Evolutionary conservation across 257 asterid species (phyloP).

Genomic region (Fraxinus anomala): DNA sequence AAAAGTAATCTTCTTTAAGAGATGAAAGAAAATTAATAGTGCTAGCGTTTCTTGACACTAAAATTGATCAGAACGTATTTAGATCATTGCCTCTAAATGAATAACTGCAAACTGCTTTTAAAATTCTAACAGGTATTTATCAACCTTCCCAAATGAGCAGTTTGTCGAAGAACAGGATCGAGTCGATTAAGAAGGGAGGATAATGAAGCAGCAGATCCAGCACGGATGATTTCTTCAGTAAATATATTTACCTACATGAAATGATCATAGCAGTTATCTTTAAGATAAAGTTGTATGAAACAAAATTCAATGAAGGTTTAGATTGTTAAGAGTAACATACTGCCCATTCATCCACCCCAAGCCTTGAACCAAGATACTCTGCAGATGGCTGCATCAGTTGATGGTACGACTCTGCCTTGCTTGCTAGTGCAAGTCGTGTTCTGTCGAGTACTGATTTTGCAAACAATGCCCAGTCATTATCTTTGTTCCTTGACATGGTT

Average conservation of each 20-base stretch:
- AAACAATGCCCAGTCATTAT: constrained; percentile 81
- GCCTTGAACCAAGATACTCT: constrained; percentile 87
- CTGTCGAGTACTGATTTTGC: constrained; percentile 95
- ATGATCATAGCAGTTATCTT: constrained; percentile 25
- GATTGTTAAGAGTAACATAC: constrained; percentile 47
- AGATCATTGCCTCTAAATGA: constrained; percentile 20
- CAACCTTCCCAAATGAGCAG: constrained; percentile 95
- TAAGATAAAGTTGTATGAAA: constrained; percentile 10
- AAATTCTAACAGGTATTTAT: constrained; percentile 7
- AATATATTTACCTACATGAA: constrained; percentile 76
- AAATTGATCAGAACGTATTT: constrained; percentile 8
- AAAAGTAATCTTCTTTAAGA: constrained; percentile 4
- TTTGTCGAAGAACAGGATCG: constrained; percentile 89
- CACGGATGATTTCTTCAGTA: constrained; percentile 96
- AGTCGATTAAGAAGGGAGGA: constrained; percentile 95
- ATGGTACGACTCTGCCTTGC: constrained; percentile 88
- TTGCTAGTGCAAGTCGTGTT: constrained; percentile 85
- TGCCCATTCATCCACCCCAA: constrained; percentile 85
- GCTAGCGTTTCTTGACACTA: constrained; percentile 17
- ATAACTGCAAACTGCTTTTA: not conserved
- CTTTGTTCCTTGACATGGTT: constrained; percentile 60
- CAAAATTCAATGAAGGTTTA: not conserved
- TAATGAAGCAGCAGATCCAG: constrained; percentile 96
- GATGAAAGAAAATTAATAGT: constrained; percentile 11
- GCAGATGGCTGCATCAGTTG: constrained; percentile 95